A percentile compares a stretch with the other conserved stretches of the same genome.
Conservation (phyloP, 192 early-diverging fungal species). For the Oehlia diaphana region DNA sequence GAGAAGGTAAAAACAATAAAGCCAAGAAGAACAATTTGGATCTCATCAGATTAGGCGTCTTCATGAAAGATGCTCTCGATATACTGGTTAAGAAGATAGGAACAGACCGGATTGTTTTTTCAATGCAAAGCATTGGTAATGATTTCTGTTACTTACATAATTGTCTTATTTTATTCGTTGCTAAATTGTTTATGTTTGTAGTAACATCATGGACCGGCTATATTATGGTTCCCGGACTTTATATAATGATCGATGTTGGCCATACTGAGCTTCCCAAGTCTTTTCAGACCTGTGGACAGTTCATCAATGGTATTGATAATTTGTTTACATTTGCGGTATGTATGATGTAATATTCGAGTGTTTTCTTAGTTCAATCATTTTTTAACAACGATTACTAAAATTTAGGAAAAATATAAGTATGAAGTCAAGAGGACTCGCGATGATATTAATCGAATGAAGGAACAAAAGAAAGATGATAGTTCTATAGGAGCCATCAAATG, state of each 20-base stretch:
- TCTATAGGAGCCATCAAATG: no score
- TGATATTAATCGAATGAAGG: no score
- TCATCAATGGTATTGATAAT: conserved; percentile 17
- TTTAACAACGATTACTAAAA: no score
- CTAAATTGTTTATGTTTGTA: not conserved
- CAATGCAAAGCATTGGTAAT: not conserved
- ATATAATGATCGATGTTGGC: conserved; percentile 8
- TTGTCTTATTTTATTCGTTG: no score
- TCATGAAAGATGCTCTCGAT: conserved; percentile 30
- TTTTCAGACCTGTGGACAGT: conserved; percentile 23
- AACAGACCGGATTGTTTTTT: not conserved
- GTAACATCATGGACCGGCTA: conserved; percentile 15
- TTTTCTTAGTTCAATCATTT: no score
- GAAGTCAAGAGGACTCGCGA: no score
- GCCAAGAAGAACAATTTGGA: conserved; percentile 22
- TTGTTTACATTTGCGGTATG: conserved; percentile 17
- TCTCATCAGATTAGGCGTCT: conserved; percentile 20
- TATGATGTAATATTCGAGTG: no score
- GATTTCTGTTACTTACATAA: no score
- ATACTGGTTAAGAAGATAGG: not conserved
- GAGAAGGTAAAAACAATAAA: conserved; percentile 24
- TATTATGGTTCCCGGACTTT: not conserved
- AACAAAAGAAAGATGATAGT: no score
- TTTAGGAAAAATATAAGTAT: no score
- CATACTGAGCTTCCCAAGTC: conserved; percentile 20